Base-by-base conservation (phyloP, 2,329 filamentous ascomycete species). In the Stemphylium lycopersici region DNA sequence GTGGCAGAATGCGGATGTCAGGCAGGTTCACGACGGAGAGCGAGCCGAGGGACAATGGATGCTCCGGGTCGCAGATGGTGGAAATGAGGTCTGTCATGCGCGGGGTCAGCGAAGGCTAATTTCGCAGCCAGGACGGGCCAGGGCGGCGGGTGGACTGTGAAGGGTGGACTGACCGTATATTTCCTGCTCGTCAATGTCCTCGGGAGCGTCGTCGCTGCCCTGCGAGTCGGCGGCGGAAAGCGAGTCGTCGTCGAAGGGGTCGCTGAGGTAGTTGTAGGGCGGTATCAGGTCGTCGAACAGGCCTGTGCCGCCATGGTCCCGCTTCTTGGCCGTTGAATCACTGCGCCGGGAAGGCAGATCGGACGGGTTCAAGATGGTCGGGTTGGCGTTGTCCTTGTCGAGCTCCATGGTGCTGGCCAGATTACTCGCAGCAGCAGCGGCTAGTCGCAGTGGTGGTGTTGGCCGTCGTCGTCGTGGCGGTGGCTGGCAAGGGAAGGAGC, bases 121-220 rank as follows among this genome's bases (percentile, higher is more conserved):
- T n/a, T 20, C 15, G 41, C 26, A 29, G 41, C 31, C 38, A 18
- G 20, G 40, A 26, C 36, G 20, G 29, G 22, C 13, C n/a, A 24
- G 43, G 47, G 36, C 34, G 40, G 50, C 51, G 59, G 43, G 54
- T 46, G 45, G 42, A 39, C 26, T 11, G 8, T n/a, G n/a, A n/a
- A n/a, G n/a, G n/a, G n/a, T 26, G 24, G 24, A 33, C 69, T 46
- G 56, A 95, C 91, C 92, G 73, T 93, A 99, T 37, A 99, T 93
- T 77, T 99, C 95, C 76, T 97, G 95, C 75, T 96, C 91, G 72
- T 99, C 95, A 64, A 99, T 96, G 52, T 90, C 90, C 66, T 98
- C 93, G 32, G 87, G 81, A 1, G 81, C 79, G 43, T 86, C 82
- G 43, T 86, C 82, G 41, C 86, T 82, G 54, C 26, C 26, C 2